These are phyloP conservation scores for Diaporthe longicolla DNA, from an alignment of 2,329 filamentous ascomycete genomes.

Conservation along the genomic window DNA sequence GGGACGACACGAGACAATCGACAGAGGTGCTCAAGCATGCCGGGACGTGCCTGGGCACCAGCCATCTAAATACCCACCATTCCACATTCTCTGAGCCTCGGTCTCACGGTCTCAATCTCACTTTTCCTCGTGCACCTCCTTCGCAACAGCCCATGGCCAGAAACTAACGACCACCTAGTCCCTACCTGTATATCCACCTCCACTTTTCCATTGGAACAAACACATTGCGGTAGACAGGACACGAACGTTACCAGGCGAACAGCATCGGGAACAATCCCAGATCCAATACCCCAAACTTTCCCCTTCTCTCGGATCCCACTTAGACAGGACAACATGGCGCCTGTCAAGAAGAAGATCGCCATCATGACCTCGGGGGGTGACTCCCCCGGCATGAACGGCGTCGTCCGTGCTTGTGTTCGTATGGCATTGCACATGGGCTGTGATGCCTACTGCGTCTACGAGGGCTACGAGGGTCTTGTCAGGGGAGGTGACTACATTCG, in stretches of 20 bases:
- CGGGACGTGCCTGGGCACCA: conserved; percentile 9
- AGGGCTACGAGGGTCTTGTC: conserved; percentile 96
- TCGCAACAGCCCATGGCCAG: background rate
- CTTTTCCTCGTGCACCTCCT: background rate
- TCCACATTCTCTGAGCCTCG: background rate
- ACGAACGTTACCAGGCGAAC: background rate
- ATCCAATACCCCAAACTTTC: background rate
- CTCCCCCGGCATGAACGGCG: conserved; percentile 94
- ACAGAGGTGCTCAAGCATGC: conserved; percentile 15
- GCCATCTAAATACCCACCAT: background rate
- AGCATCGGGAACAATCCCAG: background rate
- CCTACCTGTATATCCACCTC: background rate
- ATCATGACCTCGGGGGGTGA: conserved; percentile 97
- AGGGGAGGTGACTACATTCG: conserved; percentile 89
- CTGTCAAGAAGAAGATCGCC: conserved; percentile 77
- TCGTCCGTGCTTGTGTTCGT: conserved; percentile 90
- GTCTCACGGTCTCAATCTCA: background rate
- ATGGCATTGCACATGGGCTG: conserved; percentile 89
- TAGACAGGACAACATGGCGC: conserved; percentile 54
- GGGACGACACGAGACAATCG: conserved; percentile 29
- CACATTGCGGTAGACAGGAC: background rate
- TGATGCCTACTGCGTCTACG: conserved; percentile 86
- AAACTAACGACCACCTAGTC: conserved; percentile 8
- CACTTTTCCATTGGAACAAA: background rate
- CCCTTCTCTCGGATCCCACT: conserved; percentile 15